Base-by-base conservation (phyloP, 441 rosid genomes). In the Biscutella auriculata region DNA sequence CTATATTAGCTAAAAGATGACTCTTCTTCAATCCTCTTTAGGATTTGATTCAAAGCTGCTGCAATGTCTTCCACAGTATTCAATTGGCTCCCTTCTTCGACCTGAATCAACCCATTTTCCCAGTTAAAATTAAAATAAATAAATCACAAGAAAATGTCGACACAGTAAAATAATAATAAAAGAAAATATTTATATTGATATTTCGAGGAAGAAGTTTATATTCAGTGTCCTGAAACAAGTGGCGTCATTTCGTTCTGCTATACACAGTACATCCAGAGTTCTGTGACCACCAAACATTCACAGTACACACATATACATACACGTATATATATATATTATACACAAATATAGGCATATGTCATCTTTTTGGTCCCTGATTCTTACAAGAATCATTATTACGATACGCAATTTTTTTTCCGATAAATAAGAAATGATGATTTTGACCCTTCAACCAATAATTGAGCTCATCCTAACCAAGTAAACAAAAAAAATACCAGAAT, bases 21-120 rank as follows among this genome's bases (percentile, higher is more conserved):
- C 55, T 77, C 86, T 59, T 77, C 84, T 69, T 79, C 59, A 50
- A 81, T 81, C 62, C 65, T 70, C 21, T 67, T 55, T 54, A 79
- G 52, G 64, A 77, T 68, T 59, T 79, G 75, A 61, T 83, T 74
- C 28, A 77, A 73, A 23, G 79, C 82, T 2, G 79, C 68, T 50
- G 89, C 84, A 29, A 83, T 73, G 60, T 81, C 89, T 36, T 80
- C 86, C 45, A 76, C 81, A 19, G 84, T 75, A 33, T 53, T 77
- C 60, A 80, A 17, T 28, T 73, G 79, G 70, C 86, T 63, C 16
- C 80, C 86, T 72, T 83, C 89, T 51, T 79, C 86, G 10, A 70
- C 75, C 89, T 83, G 74, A 37, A 30, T 19, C 15, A 59, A 34
- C n/a, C n/a, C n/a, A n/a, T n/a, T n/a, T n/a, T n/a, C n/a, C n/a